Base-by-base conservation (phyloP, 2,329 filamentous ascomycete species). In the Cladorrhinum sp. region DNA sequence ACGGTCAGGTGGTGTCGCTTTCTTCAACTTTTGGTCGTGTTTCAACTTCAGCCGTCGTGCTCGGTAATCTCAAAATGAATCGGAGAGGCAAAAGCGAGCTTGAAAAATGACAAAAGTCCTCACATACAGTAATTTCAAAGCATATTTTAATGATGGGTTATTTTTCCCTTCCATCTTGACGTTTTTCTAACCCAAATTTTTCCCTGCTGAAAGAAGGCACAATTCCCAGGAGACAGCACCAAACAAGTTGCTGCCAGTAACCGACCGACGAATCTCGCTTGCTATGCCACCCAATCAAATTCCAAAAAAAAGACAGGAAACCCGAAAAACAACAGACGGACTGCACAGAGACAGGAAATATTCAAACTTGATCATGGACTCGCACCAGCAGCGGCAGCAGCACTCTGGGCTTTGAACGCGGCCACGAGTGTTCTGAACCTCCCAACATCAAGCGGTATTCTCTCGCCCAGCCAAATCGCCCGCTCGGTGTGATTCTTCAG, bases 401-500 rank as follows among this genome's bases (percentile, higher is more conserved):
- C 41, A 7, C 25, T 20, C 36, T 22, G 45, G 27, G 23, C 18
- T 20, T 27, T 48, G 18, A 63, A 38, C 2, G 29, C 18, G 20
- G 32, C 54, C 36, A 56, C 27, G 29, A 74, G 60, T 53, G 68
- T 66, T 63, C 78, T 78, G 64, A 87, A 82, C 41, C 80, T 23
- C 16, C 73, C 76, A 53, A 84, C 68, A 69, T 90, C 84, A 57
- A 92, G 65, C 1, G 87, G 83, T 13, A 88, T 66, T 57, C 79
- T 81, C 69, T 89, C 83, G 0, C 90, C 89, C 80, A 92, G 82
- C 89, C 90, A 92, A 8, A 85, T 90, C 1, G 88, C 89, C 45
- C 86, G 75, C 69, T 89, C 80, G 27, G 87, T 81, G 70, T 91
- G 88, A 69, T 91, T 86, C 24, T 78, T 74, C 63, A 77, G 70